A percentile compares a stretch with the other conserved stretches of the same genome.
These are phyloP conservation scores for Noccaea caerulescens DNA, from an alignment of 345 rosid species.

Conservation along the genomic window DNA sequence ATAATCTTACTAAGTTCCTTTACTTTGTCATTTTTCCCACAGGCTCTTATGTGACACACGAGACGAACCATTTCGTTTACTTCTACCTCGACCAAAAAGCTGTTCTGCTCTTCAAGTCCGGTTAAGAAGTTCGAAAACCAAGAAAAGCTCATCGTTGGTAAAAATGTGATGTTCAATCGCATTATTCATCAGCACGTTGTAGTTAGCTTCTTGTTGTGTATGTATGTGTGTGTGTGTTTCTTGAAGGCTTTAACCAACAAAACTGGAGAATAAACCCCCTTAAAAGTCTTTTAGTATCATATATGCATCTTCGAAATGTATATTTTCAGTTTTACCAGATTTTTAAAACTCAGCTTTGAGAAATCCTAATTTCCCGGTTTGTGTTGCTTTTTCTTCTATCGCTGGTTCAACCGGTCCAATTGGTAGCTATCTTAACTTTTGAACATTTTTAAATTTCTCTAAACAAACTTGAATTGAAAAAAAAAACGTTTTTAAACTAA, in stretches of 20 bases:
- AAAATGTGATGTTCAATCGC: slow-evolving; percentile 15
- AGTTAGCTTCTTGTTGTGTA: slow-evolving; percentile 35
- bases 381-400: not conserved
- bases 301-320: slow-evolving; percentile 38
- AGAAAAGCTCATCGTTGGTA: slow-evolving; percentile 20
- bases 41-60: slow-evolving; percentile 98
- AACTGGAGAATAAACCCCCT: slow-evolving; percentile 19
- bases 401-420: not conserved
- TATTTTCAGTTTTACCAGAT: slow-evolving; percentile 21
- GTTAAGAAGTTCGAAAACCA: slow-evolving; percentile 43
- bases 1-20: not conserved
- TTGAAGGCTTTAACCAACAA: slow-evolving; percentile 30
- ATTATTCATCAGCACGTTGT: slow-evolving; percentile 31
- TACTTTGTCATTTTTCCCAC: slow-evolving; percentile 19
- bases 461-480: not conserved
- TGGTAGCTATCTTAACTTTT: not conserved
- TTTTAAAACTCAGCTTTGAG: slow-evolving; percentile 25
- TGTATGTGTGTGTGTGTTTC: slow-evolving; percentile 27
- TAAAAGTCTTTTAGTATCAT: slow-evolving; percentile 16
- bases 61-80: slow-evolving; percentile 94
- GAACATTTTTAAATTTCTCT: not conserved
- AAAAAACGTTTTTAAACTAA: too few species aligned
- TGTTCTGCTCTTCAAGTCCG: slow-evolving; percentile 93
- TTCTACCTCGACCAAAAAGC: slow-evolving; percentile 95
- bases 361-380: not conserved